Conservation (phyloP, 495 filamentous ascomycete genomes). For the Peziza echinospora region DNA sequence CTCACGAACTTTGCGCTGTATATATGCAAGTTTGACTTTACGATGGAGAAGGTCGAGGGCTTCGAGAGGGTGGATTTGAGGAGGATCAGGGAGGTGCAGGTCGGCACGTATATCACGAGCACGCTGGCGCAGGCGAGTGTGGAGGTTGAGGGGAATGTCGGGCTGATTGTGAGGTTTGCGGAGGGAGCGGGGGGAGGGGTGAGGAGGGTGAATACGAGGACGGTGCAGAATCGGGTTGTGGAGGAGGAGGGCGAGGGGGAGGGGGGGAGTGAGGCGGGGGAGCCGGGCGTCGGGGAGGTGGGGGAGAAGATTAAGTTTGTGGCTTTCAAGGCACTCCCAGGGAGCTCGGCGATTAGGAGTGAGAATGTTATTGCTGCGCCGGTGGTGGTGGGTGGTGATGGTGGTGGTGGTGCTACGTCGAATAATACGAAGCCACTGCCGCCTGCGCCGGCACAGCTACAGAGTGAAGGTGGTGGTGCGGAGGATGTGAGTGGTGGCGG, state of each 20-base stretch:
- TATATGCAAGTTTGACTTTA: constrained; percentile 77
- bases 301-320: constrained; percentile 25
- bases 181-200: constrained; percentile 38
- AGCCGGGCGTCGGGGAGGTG: not conserved
- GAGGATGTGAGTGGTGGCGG: not conserved
- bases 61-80: constrained; percentile 72
- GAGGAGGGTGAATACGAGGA: constrained; percentile 62
- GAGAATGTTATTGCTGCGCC: not conserved
- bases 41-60: constrained; percentile 68
- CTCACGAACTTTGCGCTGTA: constrained; percentile 73
- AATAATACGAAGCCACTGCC: not conserved
- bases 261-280: constrained; percentile 9
- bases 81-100: constrained; percentile 43
- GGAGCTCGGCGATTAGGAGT: not conserved
- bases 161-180: constrained; percentile 55
- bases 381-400: not conserved
- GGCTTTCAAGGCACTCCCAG: constrained; percentile 32
- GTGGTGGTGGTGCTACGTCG: not conserved
- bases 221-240: constrained; percentile 37
- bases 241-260: constrained; percentile 11
- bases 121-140: constrained; percentile 51
- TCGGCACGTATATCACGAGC: constrained; percentile 75
- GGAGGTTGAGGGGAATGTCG: constrained; percentile 61
- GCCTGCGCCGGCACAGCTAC: not conserved
- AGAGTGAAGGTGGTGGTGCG: not conserved